Evolutionary conservation across 352 stramenopile genomes (phyloP), one percentile per base, ranked within the genome.

Genomic region (Globisporangium paddicum): DNA sequence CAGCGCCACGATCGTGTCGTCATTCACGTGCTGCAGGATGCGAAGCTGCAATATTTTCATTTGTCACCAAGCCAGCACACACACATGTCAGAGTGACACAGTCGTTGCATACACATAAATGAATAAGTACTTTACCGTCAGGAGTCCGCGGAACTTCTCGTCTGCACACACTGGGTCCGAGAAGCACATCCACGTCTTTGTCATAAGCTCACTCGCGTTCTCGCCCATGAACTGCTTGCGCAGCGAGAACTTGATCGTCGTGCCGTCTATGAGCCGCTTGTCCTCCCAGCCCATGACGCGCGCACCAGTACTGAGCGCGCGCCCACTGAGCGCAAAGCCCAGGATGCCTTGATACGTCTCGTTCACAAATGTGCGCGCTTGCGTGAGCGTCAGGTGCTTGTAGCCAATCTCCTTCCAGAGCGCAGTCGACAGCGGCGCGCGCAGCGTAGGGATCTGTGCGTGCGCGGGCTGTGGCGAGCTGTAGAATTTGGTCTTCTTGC

Each of bases 281-380:
- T 90, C 81, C 49, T 89, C 69, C 81, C 81, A 90, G 6, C 81
- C 81, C 40, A 90, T 64, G 32, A 90, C 66, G 16, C 61, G 70
- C 8, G 64, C 78, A 23, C 81, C 78, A 0, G 74, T 78, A 11
- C 62, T 82, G 21, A 90, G 64, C 0, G 74, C 60, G 2, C 54
- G 67, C 2, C 81, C 78, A 51, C 69, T 84, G 9, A 90, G 53
- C 1, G 72, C 72, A 60, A 90, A 90, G 28, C 55, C 47, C 25
- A 86, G 51, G 38, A 89, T 81, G 46, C 59, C 69, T 9, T 75
- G 66, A 60, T 86, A 87, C 8, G 71, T 73, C 14, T 72, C 57
- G 34, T 74, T 70, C 23, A 86, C 65, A 5, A 74, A 62, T 40
- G 19, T 45, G 37, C 38, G 49, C 62, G 56, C 42, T 21, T 54